phyloP scores from a whole-genome alignment of 1,284 basidiomycete genomes.

The Cryptococcus floricola region DNA sequence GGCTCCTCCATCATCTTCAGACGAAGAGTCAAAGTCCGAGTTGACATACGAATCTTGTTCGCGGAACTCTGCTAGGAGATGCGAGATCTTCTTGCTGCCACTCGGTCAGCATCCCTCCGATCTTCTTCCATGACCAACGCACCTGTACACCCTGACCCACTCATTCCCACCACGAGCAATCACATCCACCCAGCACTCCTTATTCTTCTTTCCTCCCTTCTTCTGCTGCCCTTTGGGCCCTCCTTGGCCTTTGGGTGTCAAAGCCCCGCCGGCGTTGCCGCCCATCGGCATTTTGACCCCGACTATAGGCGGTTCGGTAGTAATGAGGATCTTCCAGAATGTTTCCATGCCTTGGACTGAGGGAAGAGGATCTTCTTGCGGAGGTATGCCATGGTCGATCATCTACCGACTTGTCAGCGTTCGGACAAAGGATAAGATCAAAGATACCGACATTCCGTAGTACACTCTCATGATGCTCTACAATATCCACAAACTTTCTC shows the following conservation, averaged over 20 bases:
- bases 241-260: not conserved
- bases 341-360: constrained; percentile 39
- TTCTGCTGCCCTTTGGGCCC: not conserved
- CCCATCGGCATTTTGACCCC: constrained; percentile 49
- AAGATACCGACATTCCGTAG: not conserved
- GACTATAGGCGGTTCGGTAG: constrained; percentile 58
- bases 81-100: constrained; percentile 64
- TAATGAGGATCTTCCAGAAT: constrained; percentile 67
- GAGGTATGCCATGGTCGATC: constrained; percentile 7
- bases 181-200: constrained; percentile 59
- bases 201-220: constrained; percentile 47
- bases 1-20: constrained; percentile 46
- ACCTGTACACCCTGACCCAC: constrained; percentile 84
- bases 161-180: constrained; percentile 65
- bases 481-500: constrained; percentile 21
- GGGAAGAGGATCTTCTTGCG: constrained; percentile 35
- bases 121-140: constrained; percentile 39
- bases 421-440: too few relatives aligned
- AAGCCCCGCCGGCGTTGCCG: constrained; percentile 4
- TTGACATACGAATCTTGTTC: constrained; percentile 74
- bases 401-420: not conserved
- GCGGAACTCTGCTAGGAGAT: constrained; percentile 70
- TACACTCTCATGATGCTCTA: constrained; percentile 16
- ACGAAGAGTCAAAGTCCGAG: constrained; percentile 30
- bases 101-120: not conserved